Percentiles rank a stretch among this genome's conserved stretches.
Evolutionary conservation across 2,329 filamentous ascomycete species (phyloP).

Genomic region (Xylariaceae sp.): DNA sequence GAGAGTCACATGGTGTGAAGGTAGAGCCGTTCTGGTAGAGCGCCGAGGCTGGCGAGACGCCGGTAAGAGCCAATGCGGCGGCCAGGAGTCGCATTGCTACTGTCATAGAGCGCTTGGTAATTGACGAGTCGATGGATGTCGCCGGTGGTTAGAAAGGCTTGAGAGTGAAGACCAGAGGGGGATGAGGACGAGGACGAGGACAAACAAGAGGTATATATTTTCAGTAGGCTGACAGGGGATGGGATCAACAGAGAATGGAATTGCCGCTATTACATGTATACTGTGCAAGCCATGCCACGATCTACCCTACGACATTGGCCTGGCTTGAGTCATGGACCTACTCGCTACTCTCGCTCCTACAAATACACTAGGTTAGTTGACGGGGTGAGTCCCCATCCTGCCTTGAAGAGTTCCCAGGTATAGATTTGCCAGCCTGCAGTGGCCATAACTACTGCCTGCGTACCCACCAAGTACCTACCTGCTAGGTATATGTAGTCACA

Average conservation of each 20-base stretch:
- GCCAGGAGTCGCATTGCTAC: constrained; percentile 16
- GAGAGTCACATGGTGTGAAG: constrained; percentile 69
- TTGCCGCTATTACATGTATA: neutral
- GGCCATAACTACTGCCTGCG: constrained; percentile 5
- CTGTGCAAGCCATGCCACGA: constrained; percentile 6
- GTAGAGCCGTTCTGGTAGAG: constrained; percentile 66
- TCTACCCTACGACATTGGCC: constrained; percentile 3
- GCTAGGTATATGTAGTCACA: constrained; percentile 23
- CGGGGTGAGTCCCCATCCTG: too few relatives aligned
- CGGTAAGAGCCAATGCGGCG: constrained; percentile 28
- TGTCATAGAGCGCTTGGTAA: constrained; percentile 2
- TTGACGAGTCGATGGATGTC: constrained; percentile 1
- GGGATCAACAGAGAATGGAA: neutral
- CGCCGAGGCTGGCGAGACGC: constrained; percentile 42
- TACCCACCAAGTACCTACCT: constrained; percentile 22
- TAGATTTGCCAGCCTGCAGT: neutral
- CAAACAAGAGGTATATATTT: constrained; percentile 1
- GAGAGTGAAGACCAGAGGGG: neutral
- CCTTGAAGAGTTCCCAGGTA: too few relatives aligned
- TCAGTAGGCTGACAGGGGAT: neutral
- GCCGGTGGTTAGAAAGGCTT: neutral
- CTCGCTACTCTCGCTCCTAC: too few relatives aligned
- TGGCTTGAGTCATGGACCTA: constrained; percentile 14
- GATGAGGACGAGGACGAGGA: neutral
- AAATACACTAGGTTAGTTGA: too few relatives aligned